phyloP scores from a whole-genome alignment of 2,329 filamentous ascomycete genomes.

The Fusarium globosum region DNA sequence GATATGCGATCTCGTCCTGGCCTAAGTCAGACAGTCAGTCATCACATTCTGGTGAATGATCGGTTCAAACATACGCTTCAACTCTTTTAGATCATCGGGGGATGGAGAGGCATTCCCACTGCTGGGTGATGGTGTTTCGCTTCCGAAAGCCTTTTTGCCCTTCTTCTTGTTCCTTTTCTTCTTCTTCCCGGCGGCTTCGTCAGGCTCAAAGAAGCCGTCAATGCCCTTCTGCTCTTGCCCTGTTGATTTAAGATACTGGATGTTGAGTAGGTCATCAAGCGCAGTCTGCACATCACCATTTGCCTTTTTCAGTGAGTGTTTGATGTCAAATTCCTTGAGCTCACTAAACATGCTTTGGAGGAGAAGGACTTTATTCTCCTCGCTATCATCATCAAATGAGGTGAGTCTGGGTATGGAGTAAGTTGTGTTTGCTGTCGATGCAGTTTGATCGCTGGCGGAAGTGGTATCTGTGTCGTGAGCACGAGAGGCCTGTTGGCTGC shows the following conservation, averaged over 20 bases:
- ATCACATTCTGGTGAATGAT: background rate
- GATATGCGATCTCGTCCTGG: conserved; percentile 56
- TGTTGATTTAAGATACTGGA: conserved; percentile 79
- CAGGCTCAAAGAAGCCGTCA: conserved; percentile 79
- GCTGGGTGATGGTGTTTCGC: conserved; percentile 22
- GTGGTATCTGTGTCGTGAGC: conserved; percentile 47
- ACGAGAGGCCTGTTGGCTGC: conserved; percentile 45
- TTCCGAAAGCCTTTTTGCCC: conserved; percentile 36
- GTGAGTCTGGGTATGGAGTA: conserved; percentile 46
- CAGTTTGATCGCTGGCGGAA: conserved; percentile 41
- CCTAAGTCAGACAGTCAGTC: conserved; percentile 36
- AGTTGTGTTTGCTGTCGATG: conserved; percentile 36
- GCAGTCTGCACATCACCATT: conserved; percentile 74
- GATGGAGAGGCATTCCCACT: conserved; percentile 29
- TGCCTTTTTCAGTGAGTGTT: conserved; percentile 73
- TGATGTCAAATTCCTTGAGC: conserved; percentile 73
- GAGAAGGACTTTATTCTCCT: conserved; percentile 70
- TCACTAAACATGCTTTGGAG: conserved; percentile 79
- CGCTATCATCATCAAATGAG: conserved; percentile 55
- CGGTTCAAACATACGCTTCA: conserved; percentile 44
- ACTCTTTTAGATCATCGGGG: conserved; percentile 40
- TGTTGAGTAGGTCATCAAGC: conserved; percentile 83
- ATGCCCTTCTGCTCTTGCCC: conserved; percentile 75
- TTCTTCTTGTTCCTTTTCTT: conserved; percentile 53
- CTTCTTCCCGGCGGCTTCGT: conserved; percentile 55